Percentiles rank a stretch among this genome's conserved stretches.
These are phyloP conservation scores for Paramecium primaurelia DNA, from an alignment of 73 alveolate species.

Conservation along the genomic window DNA sequence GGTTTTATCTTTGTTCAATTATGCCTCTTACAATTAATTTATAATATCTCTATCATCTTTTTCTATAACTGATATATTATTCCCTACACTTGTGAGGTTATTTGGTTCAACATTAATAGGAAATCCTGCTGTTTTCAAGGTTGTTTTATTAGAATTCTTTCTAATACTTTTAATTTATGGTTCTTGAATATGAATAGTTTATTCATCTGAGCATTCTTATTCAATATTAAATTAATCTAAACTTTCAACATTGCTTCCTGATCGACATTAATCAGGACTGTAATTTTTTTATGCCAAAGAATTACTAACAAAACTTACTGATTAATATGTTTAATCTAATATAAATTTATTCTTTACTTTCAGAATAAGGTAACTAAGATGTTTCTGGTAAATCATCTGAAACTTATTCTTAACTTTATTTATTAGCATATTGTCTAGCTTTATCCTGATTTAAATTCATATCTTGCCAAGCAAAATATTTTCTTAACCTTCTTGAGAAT, in stretches of 20 bases:
- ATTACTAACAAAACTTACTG: neutral
- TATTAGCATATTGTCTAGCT: neutral
- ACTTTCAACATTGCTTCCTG: neutral
- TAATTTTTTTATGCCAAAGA: neutral
- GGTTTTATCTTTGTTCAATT: neutral
- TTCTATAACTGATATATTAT: neutral
- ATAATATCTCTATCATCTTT: neutral
- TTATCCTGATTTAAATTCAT: neutral
- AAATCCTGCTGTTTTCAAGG: slow-evolving; percentile 22
- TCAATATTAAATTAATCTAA: neutral
- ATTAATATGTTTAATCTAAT: neutral
- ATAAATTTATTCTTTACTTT: neutral
- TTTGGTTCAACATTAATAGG: neutral
- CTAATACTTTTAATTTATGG: neutral
- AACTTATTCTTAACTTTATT: neutral
- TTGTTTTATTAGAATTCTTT: slow-evolving; percentile 3
- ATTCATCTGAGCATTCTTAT: neutral
- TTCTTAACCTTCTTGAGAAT: neutral
- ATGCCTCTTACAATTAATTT: neutral
- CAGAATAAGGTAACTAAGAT: slow-evolving; percentile 15
- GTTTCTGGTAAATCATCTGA: neutral
- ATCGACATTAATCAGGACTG: neutral
- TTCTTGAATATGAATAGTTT: neutral
- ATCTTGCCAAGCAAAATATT: neutral
- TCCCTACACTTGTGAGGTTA: neutral